Percentiles rank a stretch among this genome's conserved stretches.
phyloP scores from a whole-genome alignment of 2,329 filamentous ascomycete genomes.

The Amauroascus verrucosus region DNA sequence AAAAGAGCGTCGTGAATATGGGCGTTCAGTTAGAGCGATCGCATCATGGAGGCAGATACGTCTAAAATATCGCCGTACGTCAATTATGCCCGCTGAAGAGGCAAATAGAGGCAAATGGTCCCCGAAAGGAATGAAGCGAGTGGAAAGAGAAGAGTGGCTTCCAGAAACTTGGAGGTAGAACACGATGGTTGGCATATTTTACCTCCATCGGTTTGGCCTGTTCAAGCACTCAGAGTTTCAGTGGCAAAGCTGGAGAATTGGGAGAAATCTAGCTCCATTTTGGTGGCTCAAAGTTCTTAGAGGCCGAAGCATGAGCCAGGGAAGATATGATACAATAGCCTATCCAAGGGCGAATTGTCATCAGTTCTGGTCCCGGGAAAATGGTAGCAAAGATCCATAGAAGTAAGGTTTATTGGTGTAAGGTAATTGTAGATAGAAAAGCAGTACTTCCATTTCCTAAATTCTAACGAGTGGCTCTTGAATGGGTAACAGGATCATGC shows the following conservation, averaged over 20 bases:
- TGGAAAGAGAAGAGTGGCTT: neutral
- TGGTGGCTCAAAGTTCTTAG: conserved; percentile 3
- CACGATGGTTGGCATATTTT: neutral
- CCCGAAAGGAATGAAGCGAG: neutral
- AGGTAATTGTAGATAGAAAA: neutral
- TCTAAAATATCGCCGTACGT: neutral
- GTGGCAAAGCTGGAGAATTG: conserved; percentile 7
- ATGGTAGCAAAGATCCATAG: neutral
- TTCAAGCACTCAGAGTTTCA: conserved; percentile 9
- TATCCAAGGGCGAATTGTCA: neutral
- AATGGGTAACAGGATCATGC: conserved; percentile 1
- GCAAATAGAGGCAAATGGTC: neutral
- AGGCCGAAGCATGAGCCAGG: neutral
- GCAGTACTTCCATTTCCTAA: neutral
- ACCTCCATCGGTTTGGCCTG: conserved; percentile 5
- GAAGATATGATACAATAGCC: neutral
- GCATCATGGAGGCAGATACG: neutral
- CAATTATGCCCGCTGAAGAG: neutral
- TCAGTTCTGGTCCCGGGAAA: neutral
- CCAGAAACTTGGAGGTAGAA: neutral
- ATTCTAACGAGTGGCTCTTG: neutral
- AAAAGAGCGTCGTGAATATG: neutral
- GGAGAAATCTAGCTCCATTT: neutral
- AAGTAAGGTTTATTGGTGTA: neutral
- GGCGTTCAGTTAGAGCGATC: neutral